Evolutionary conservation across 2,329 filamentous ascomycete species (phyloP), one percentile per base, ranked within the genome.

Genomic region (Ophiostoma triangulosporum): DNA sequence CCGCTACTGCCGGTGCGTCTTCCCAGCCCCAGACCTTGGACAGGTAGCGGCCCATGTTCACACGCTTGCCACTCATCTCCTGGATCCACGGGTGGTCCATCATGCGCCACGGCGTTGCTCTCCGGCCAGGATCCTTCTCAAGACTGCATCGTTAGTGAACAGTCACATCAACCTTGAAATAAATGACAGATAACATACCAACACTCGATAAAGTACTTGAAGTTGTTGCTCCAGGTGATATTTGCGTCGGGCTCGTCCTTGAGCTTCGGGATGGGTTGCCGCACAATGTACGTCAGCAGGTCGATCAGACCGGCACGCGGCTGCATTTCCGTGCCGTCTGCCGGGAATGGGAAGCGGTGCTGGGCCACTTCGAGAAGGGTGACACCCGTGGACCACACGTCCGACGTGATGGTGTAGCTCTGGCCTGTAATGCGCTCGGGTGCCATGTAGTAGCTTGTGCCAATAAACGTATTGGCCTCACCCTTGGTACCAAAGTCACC

Each of bases 191-290:
- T 22, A 17, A 83, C 88, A 66, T 79, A 97, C 91, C 93, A 97
- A 80, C 90, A 96, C 71, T 96, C 90, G 62, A 98, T 96, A 63
- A 98, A 98, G 67, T 96, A 96, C 68, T 98, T 98, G 71, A 98
- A 97, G 64, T 87, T 95, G 62, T 94, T 87, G 61, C 87, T 95
- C 93, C 93, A 98, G 65, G 84, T 84, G 60, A 98, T 94, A 56
- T 84, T 83, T 60, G 86, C 87, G 31, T 88, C 82, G 0, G 88
- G 87, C 69, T 98, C 93, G 61, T 98, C 93, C 69, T 96, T 97
- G 58, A 98, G 74, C 67, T 89, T 94, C 2, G 93, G 93, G 56
- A 97, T 95, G 3, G 88, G 84, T 67, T 98, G 93, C 60, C 88
- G 83, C 45, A 98, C 93, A 65, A 98, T 98, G 66, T 97, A 98